Percentiles rank a stretch among this genome's conserved stretches.
Evolutionary conservation across 345 rosid species (phyloP).

Genomic region (Cardamine occulta): DNA sequence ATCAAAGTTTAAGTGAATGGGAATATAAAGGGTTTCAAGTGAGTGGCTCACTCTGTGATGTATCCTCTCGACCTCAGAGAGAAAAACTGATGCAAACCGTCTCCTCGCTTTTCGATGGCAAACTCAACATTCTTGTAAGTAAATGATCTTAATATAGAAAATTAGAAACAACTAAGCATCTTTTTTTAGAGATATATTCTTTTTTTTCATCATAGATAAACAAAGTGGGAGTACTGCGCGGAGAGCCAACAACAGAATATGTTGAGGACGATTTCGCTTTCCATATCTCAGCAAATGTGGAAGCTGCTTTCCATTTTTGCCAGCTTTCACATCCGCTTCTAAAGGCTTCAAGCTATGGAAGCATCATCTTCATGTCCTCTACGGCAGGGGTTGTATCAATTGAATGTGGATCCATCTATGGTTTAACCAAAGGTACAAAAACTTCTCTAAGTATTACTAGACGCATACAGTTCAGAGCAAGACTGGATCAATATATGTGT

Average conservation of each 20-base stretch:
- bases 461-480: too few relatives aligned
- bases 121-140: slow-evolving; percentile 42
- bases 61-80: slow-evolving; percentile 19
- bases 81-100: slow-evolving; percentile 22
- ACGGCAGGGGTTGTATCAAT: slow-evolving; percentile 36
- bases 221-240: slow-evolving; percentile 49
- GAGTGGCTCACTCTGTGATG: slow-evolving; percentile 39
- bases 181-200: not conserved
- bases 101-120: slow-evolving; percentile 16
- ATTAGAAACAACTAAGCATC: not conserved
- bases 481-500: too few relatives aligned
- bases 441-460: too few relatives aligned
- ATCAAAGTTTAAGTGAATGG: slow-evolving; percentile 32
- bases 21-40: slow-evolving; percentile 35
- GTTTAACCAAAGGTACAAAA: slow-evolving; percentile 38
- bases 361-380: slow-evolving; percentile 59
- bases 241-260: slow-evolving; percentile 51
- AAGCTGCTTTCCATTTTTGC: slow-evolving; percentile 54
- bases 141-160: not conserved
- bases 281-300: slow-evolving; percentile 50
- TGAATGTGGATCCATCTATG: slow-evolving; percentile 44
- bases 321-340: slow-evolving; percentile 65
- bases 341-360: slow-evolving; percentile 60
- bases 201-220: slow-evolving; percentile 44
- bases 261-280: slow-evolving; percentile 49